Evolutionary conservation across 2,329 filamentous ascomycete species (phyloP), one percentile per base, ranked within the genome.

Genomic region (Emergomyces orientalis): DNA sequence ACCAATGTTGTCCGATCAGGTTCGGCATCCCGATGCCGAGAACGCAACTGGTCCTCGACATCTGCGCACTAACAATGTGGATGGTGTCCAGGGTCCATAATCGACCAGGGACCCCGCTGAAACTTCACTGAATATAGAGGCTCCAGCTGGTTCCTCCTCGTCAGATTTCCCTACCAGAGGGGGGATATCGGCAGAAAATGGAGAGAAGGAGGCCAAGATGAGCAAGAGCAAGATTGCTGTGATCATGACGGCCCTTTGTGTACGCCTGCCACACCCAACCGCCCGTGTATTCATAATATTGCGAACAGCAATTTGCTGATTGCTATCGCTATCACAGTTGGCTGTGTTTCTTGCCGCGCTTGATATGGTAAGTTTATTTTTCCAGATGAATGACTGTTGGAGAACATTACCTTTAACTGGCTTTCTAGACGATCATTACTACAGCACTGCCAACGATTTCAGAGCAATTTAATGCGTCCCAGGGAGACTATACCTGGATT

Each of bases 271-370:
- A 30, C 22, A 9, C 11, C 11, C 25, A 30, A 32, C 4, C 14
- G 7, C 32, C 32, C 32, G 7, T 3, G 32, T 19, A 27, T 34
- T 37, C 30, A 39, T 56, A 52, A 17, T 39, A 45, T 56, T 51
- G 22, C n/a, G 8, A 22, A 25, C 13, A 43, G 13, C 37, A 6
- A 17, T 43, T 34, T 1, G 45, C 51, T 55, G 45, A 43, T 39
- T 32, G 8, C n/a, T n/a, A 47, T 9, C 11, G n/a, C n/a, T 32
- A n/a, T 22, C 63, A 39, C 63, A 79, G 77, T 79, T 85, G 72
- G 82, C 82, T 8, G 76, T 86, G 14, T 83, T 86, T 61, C 78
- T 86, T 32, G 83, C 83, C 13, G 84, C 84, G 39, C 72, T 86
- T 49, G 84, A 86, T 68, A 84, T 85, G 71, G 77, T 79, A 72